Base-by-base conservation (phyloP, 2,329 filamentous ascomycete genomes). In the Fusarium fracticaudum region DNA sequence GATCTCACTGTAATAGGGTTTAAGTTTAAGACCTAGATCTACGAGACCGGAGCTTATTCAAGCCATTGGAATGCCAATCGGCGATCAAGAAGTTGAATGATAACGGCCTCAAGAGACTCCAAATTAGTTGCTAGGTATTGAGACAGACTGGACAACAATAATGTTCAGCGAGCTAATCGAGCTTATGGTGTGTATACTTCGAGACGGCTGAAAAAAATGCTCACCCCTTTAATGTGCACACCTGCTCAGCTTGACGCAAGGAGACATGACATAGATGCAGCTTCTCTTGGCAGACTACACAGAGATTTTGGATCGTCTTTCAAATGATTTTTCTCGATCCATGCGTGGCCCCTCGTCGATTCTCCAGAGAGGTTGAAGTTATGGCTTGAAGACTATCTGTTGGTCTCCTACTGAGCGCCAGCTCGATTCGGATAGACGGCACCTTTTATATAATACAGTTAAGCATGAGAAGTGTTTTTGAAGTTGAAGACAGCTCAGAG, bases 121-220 rank as follows among this genome's bases (percentile, higher is more conserved):
- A 35, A 35, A 3, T 3, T 14, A 6, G 1, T 14, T 13, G 1
- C 22, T 10, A 2, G 6, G 8, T 12, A 13, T 2, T 5, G 8
- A 59, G 50, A 15, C 8, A 33, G 18, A n/a, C 33, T n/a, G 13
- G 13, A n/a, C 5, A 29, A 11, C 11, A 5, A 4, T 18, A 13
- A 11, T 40, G 7, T 31, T 41, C 8, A 41, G 7, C 5, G 6
- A 29, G 24, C 11, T 41, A 5, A 41, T 31, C 8, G 8, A 31
- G 37, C 37, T 43, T n/a, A 11, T n/a, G 20, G 24, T 18, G 33
- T 18, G 33, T n/a, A 10, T 5, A n/a, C 2, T 41, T 4, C 2
- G 8, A 18, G 10, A n/a, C 8, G 14, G 35, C 24, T 22, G 33
- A 29, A 40, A 26, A 26, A 22, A 3, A 7, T 4, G 26, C 26